These are phyloP conservation scores for Barnettozyma populi DNA, from an alignment of 805 yeast genomes.

Conservation along the genomic window DNA sequence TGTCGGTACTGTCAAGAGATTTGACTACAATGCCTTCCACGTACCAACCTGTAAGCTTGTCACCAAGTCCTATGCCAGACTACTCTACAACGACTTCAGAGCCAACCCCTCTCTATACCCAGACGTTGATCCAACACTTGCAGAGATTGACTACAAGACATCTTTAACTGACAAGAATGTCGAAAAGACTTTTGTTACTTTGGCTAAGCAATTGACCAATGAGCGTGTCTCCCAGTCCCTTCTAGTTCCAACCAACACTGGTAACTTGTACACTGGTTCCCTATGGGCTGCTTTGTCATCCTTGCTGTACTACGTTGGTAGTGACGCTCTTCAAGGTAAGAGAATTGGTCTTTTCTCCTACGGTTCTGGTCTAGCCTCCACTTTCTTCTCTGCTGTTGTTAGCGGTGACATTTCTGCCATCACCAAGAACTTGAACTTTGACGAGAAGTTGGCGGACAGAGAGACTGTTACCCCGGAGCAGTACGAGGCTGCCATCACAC, in stretches of 20 bases:
- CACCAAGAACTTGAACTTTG: constrained; percentile 58
- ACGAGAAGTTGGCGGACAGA: constrained; percentile 63
- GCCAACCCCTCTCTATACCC: constrained; percentile 63
- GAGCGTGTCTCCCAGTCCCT: constrained; percentile 76
- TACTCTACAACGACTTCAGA: constrained; percentile 82
- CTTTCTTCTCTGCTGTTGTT: constrained; percentile 74
- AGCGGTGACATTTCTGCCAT: constrained; percentile 75
- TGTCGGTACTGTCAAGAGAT: constrained; percentile 65
- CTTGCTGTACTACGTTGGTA: constrained; percentile 66
- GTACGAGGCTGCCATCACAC: constrained; percentile 72
- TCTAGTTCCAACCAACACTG: constrained; percentile 89
- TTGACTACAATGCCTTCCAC: constrained; percentile 94
- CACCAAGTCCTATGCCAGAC: constrained; percentile 85
- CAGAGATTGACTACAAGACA: constrained; percentile 60
- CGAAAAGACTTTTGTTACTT: constrained; percentile 79
- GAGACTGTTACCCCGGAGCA: constrained; percentile 63
- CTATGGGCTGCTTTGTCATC: constrained; percentile 85
- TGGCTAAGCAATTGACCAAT: constrained; percentile 61
- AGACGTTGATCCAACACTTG: constrained; percentile 46
- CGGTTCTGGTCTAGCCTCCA: constrained; percentile 96
- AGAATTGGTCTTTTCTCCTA: constrained; percentile 92
- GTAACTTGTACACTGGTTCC: constrained; percentile 97
- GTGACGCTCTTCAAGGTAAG: constrained; percentile 70
- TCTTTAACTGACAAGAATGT: constrained; percentile 73
- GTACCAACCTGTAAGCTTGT: constrained; percentile 98